Conservation (phyloP, 2,329 filamentous ascomycete species). For the Rosellinia necatrix region DNA sequence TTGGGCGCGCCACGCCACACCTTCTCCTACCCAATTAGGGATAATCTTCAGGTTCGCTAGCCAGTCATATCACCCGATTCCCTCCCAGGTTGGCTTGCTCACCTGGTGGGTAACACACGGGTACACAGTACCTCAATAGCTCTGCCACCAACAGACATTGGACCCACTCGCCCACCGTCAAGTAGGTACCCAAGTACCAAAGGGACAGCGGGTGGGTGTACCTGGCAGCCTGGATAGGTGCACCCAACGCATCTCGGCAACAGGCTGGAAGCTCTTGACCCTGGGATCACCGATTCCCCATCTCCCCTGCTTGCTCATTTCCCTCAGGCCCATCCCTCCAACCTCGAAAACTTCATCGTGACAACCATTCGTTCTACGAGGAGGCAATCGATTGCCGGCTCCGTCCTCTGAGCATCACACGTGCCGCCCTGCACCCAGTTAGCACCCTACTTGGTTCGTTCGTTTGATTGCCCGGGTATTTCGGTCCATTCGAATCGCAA, state of each 20-base stretch:
- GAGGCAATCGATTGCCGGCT: too few relatives aligned
- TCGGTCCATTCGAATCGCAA: neutral
- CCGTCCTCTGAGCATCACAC: too few relatives aligned
- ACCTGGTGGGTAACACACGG: too few relatives aligned
- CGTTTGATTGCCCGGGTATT: neutral
- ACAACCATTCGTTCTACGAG: neutral
- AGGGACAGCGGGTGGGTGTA: too few relatives aligned
- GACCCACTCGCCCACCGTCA: neutral
- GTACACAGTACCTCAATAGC: too few relatives aligned
- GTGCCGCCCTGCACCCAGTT: neutral
- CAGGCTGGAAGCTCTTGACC: neutral
- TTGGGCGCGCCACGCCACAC: too few relatives aligned
- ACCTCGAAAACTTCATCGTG: neutral
- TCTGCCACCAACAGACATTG: too few relatives aligned
- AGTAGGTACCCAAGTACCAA: neutral
- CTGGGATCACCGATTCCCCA: neutral
- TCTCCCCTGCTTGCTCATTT: slow-evolving; percentile 18
- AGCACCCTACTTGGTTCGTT: neutral
- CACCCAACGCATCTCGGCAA: slow-evolving; percentile 11
- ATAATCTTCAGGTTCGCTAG: too few relatives aligned
- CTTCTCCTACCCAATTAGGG: too few relatives aligned
- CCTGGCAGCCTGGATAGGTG: too few relatives aligned
- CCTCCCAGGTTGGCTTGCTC: too few relatives aligned
- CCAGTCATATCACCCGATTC: too few relatives aligned
- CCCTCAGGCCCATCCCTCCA: slow-evolving; percentile 1